Conservation (phyloP, 768 basidiomycete species). For the Pulveroboletus ravenelii region DNA sequence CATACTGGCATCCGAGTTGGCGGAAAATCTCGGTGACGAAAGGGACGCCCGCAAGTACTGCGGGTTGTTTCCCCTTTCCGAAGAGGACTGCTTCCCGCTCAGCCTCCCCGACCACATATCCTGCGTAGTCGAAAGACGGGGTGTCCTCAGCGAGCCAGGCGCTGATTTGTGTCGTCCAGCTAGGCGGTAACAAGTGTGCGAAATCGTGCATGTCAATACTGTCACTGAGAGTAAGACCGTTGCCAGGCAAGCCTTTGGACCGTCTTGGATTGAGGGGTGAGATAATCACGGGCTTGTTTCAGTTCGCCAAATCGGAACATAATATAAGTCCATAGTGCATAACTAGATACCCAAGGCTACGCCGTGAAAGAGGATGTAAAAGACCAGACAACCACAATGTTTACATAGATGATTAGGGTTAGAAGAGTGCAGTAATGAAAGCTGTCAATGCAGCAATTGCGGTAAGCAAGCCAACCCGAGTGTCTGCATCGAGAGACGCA, state of each 20-base stretch:
- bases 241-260: too few species aligned
- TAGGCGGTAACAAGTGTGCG: slow-evolving; percentile 83
- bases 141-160: slow-evolving; percentile 90
- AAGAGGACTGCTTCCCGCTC: slow-evolving; percentile 81
- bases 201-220: slow-evolving; percentile 23
- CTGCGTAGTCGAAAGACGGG: slow-evolving; percentile 94
- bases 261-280: neutral
- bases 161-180: slow-evolving; percentile 80
- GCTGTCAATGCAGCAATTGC: slow-evolving; percentile 34
- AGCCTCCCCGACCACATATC: slow-evolving; percentile 92
- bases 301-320: neutral
- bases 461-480: slow-evolving; percentile 32
- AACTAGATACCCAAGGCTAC: too few species aligned
- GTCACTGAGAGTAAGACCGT: too few species aligned
- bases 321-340: too few species aligned
- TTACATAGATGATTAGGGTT: slow-evolving; percentile 1
- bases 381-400: neutral
- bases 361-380: neutral
- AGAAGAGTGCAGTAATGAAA: slow-evolving; percentile 24
- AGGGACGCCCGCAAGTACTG: slow-evolving; percentile 89
- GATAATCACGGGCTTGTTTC: neutral
- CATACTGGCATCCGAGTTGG: slow-evolving; percentile 87
- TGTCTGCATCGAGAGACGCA: slow-evolving; percentile 27
- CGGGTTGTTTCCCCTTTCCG: slow-evolving; percentile 77
- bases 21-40: slow-evolving; percentile 93